Base-by-base conservation (phyloP, 2,329 filamentous ascomycete species). In the Ophiocordyceps robertsii region DNA sequence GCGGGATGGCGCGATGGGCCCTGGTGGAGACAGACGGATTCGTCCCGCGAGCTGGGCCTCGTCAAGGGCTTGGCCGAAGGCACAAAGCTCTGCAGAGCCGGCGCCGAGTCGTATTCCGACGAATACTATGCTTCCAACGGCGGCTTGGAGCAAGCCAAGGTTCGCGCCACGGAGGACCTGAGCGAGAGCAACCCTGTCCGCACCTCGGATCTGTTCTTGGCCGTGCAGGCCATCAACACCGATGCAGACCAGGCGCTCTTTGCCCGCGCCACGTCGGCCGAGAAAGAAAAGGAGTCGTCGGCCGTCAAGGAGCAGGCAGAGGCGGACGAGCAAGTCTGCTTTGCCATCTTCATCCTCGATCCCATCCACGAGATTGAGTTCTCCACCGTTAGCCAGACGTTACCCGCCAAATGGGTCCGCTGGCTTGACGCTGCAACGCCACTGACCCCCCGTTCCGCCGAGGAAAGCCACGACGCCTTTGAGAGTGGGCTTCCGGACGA, bases 311-410 rank as follows among this genome's bases (percentile, higher is more conserved):
- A 73, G 21, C 64, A 72, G 46, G 62, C 67, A 4, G 65, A 67
- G 7, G 61, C 71, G 13, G 81, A 84, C 40, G 75, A 82, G 38
- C 64, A 79, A 8, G 68, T 88, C 32, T 73, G 73, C 49, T 90
- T 93, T 52, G 85, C 85, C 21, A 67, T 92, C 44, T 88, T 86
- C 55, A 73, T 92, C 21, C 70, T 85, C 54, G 92, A 98, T 55
- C 90, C 92, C 2, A 78, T 95, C 31, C 92, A 98, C 61, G 81
- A 84, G 45, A 93, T 98, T 52, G 80, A 82, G 44, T 96, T 92
- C 69, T 75, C 80, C 51, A 77, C 86, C 2, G 61, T 95, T 53
- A 89, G 85, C 46, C 92, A 98, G 65, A 62, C 79, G 9, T 71
- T 96, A 39, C 92, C 92, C 0, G 75, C 78, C 35, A 81, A 82